Evolutionary conservation across 345 rosid genomes (phyloP).

Genomic region (Populus alba): DNA sequence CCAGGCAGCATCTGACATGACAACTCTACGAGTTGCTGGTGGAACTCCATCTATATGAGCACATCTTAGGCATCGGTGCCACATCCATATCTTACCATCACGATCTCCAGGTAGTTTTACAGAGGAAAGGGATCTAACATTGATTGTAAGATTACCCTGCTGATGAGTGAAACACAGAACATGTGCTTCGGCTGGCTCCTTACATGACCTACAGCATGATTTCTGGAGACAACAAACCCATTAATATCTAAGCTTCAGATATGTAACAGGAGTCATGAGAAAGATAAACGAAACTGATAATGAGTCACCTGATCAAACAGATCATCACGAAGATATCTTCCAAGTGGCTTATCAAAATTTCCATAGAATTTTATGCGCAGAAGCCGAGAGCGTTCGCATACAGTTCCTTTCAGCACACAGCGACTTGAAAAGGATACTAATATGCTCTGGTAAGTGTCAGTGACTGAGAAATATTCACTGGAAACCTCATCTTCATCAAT

Average conservation of each 20-base stretch:
- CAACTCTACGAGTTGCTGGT: constrained; percentile 89
- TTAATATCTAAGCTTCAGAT: constrained; percentile 11
- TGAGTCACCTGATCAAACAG: constrained; percentile 75
- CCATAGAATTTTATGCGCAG: constrained; percentile 94
- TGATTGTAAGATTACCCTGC: constrained; percentile 96
- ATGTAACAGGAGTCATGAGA: not conserved
- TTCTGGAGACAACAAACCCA: constrained; percentile 36
- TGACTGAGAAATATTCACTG: constrained; percentile 64
- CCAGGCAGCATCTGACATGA: constrained; percentile 99
- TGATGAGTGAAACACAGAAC: constrained; percentile 87
- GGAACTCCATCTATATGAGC: constrained; percentile 83
- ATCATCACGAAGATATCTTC: constrained; percentile 77
- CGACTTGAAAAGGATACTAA: constrained; percentile 89
- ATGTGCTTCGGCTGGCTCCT: constrained; percentile 84
- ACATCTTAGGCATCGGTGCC: constrained; percentile 97
- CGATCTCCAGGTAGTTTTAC: constrained; percentile 77
- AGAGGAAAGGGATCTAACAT: constrained; percentile 64
- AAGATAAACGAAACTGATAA: not conserved
- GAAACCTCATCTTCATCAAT: constrained; percentile 53
- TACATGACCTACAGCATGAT: constrained; percentile 63
- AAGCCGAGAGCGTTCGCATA: constrained; percentile 91
- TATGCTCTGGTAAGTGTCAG: constrained; percentile 88
- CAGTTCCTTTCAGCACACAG: constrained; percentile 70
- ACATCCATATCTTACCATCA: constrained; percentile 99
- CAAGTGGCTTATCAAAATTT: constrained; percentile 93